Evolutionary conservation across 2,329 filamentous ascomycete genomes (phyloP), one percentile per base, ranked within the genome.

Genomic region (Pseudogymnoascus sp.): DNA sequence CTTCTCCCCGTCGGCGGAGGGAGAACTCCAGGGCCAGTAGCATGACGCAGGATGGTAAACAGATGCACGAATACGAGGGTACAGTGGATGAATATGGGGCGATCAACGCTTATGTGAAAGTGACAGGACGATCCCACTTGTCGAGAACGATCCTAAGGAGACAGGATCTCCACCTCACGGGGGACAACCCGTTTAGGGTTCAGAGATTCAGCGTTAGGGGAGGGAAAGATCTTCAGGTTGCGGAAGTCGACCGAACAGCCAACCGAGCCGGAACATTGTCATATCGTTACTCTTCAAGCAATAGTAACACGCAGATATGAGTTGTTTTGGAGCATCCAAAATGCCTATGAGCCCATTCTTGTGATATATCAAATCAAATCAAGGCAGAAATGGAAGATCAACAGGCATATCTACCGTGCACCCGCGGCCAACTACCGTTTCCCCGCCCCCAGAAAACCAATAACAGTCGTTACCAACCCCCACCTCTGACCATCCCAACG

Each of bases 91-190:
- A 31, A 53, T 53, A 53, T 53, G 47, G 47, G 47, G 47, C 23
- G 47, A 53, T 53, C 26, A 53, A 53, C 47, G 47, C 47, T 53
- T 53, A 17, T 53, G n/a, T 53, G 26, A 31, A 53, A 53, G 47
- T 53, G 47, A 53, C 47, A 53, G 47, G 47, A 53, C 47, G 47
- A 53, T 53, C 47, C 47, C 47, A 53, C 15, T 53, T 31, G 26
- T 31, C 26, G 47, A 53, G 26, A 10, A n/a, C 21, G 42, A 47
- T 26, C 3, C 42, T 47, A 26, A 26, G 2, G 2, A 9, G 15
- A 7, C 42, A 47, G 42, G 21, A 53, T 53, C 47, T 53, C 23
- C 44, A 50, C 44, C 26, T 31, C 23, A 11, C 47, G 47, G 47
- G 31, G 47, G 4, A 53, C 4, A 53, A 10, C 15, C 47, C 47